A percentile compares a stretch with the other conserved stretches of the same genome.
Evolutionary conservation across 768 basidiomycete species (phyloP).

Genomic region (Suillus bovinus): DNA sequence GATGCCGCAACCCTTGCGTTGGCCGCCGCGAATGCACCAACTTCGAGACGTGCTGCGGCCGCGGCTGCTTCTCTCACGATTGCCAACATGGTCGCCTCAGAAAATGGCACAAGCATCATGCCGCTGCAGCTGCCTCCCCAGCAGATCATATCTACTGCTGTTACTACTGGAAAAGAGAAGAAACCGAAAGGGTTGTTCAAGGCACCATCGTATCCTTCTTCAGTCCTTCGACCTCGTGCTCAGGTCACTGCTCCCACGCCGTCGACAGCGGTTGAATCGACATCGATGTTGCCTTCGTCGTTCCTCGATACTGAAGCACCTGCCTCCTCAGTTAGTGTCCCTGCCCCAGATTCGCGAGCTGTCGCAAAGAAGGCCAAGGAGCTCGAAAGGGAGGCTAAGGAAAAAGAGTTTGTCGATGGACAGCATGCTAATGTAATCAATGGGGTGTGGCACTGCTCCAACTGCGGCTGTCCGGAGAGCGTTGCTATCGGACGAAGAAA

Average conservation of each 20-base stretch:
- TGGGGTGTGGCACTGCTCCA: constrained; percentile 93
- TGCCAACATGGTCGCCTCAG: constrained; percentile 89
- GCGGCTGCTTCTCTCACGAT: constrained; percentile 83
- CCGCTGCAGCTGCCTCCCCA: constrained; percentile 46
- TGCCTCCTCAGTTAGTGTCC: constrained; percentile 25
- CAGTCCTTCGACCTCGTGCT: constrained; percentile 62
- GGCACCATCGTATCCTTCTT: constrained; percentile 56
- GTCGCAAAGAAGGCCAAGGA: constrained; percentile 68
- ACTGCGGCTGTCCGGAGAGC: constrained; percentile 88
- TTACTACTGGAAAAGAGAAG: constrained; percentile 58
- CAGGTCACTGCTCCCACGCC: constrained; percentile 57
- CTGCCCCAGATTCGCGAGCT: constrained; percentile 49
- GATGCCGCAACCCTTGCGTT: constrained; percentile 70
- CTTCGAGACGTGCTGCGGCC: constrained; percentile 81
- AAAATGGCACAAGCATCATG: constrained; percentile 70
- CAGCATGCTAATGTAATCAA: constrained; percentile 81
- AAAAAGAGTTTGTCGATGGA: constrained; percentile 79
- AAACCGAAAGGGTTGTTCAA: constrained; percentile 74
- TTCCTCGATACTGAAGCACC: constrained; percentile 65
- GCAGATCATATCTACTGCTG: constrained; percentile 32
- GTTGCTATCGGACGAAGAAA: constrained; percentile 86
- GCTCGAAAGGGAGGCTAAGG: constrained; percentile 79
- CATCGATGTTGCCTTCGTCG: constrained; percentile 50
- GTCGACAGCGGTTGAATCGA: constrained; percentile 68
- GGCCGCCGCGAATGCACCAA: constrained; percentile 65